Percentiles rank a stretch among this genome's conserved stretches.
phyloP scores from a whole-genome alignment of 768 basidiomycete genomes.

The Solioccasus polychromus region DNA sequence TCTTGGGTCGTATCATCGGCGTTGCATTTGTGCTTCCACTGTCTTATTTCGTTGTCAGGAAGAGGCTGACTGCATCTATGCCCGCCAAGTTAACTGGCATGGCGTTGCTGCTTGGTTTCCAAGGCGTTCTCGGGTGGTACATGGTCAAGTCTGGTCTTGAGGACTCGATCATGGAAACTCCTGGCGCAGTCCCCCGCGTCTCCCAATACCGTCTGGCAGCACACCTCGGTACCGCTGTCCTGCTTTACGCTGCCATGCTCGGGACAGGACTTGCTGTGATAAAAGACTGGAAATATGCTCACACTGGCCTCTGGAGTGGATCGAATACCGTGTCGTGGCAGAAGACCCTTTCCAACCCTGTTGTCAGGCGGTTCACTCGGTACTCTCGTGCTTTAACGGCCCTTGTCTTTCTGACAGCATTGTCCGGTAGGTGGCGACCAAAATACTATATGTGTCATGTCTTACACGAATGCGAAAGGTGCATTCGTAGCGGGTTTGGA shows the following conservation, averaged over 20 bases:
- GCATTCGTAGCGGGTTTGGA: conserved; percentile 98
- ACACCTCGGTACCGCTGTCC: conserved; percentile 87
- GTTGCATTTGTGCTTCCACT: conserved; percentile 81
- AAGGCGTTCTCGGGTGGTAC: conserved; percentile 96
- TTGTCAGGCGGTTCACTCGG: conserved; percentile 55
- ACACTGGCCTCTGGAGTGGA: conserved; percentile 57
- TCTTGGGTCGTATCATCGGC: conserved; percentile 87
- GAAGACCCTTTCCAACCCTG: conserved; percentile 51
- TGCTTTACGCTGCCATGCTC: conserved; percentile 94
- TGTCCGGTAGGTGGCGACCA: conserved; percentile 66
- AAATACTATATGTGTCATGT: background rate
- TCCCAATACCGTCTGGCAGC: conserved; percentile 96
- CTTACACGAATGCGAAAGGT: conserved; percentile 45
- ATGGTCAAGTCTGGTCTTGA: conserved; percentile 98
- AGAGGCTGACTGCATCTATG: conserved; percentile 63
- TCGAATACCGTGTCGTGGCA: conserved; percentile 41
- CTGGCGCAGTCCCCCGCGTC: conserved; percentile 88
- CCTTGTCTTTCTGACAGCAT: conserved; percentile 85
- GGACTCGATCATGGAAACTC: conserved; percentile 72
- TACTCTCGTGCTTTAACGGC: conserved; percentile 62
- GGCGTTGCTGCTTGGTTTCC: conserved; percentile 80
- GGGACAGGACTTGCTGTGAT: conserved; percentile 69
- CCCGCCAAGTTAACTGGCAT: conserved; percentile 67
- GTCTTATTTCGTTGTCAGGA: conserved; percentile 71
- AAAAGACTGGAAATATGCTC: conserved; percentile 76